Percentiles rank a stretch among this genome's conserved stretches.
phyloP scores from a whole-genome alignment of 164 flowering plant genomes.

The Akebia trifoliata region DNA sequence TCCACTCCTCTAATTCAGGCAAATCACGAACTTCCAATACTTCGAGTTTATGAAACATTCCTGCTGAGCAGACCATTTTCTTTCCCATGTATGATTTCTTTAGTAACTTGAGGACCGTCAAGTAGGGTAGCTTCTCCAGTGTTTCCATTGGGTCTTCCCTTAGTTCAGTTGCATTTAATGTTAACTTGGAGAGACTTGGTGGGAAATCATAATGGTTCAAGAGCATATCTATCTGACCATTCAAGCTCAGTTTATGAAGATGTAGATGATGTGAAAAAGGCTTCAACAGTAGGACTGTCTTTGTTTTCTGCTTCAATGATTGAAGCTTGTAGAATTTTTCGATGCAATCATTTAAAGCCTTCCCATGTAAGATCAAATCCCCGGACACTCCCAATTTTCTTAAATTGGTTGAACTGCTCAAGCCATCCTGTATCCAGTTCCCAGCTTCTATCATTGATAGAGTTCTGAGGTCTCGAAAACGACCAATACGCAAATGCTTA shows the following conservation, averaged over 20 bases:
- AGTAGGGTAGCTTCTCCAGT: neutral
- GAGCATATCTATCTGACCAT: neutral
- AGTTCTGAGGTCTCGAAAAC: neutral
- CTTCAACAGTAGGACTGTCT: neutral
- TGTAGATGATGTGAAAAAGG: neutral
- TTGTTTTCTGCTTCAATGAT: neutral
- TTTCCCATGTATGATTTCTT: neutral
- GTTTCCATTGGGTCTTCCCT: slow-evolving; percentile 1
- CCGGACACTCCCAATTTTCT: neutral
- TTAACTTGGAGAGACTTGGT: slow-evolving; percentile 6
- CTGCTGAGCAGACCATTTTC: slow-evolving; percentile 5
- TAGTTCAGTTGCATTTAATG: neutral
- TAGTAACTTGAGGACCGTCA: neutral
- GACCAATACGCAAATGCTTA: neutral
- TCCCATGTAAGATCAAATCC: neutral
- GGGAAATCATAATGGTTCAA: neutral
- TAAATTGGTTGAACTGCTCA: neutral
- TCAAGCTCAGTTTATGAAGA: neutral
- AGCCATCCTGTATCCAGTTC: neutral
- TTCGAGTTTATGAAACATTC: slow-evolving; percentile 12
- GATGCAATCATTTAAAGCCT: neutral
- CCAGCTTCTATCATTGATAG: neutral
- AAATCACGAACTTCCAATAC: neutral
- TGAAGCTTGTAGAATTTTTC: neutral
- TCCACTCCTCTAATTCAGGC: neutral